Base-by-base conservation (phyloP, 257 asterid species). In the Solanum sitiens region DNA sequence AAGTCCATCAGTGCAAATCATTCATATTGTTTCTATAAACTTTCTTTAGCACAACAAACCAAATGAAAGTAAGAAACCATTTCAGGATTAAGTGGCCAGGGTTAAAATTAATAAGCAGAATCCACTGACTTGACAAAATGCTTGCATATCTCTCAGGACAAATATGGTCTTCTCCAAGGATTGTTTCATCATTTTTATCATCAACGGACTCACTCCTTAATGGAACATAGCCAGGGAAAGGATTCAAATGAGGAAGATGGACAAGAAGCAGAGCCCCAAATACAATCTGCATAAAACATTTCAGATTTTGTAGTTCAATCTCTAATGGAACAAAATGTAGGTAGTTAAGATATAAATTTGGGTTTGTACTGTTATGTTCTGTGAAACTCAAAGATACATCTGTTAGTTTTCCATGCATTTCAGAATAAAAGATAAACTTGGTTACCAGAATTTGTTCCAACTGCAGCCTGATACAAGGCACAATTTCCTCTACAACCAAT, bases 101-200 rank as follows among this genome's bases (percentile, higher is more conserved):
- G 67, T 9, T 47, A 27, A 80, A 45, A 80, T 18, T 47, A 47
- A 80, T 45, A 80, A 50, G 42, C 85, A 80, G 67, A 80, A 80
- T 21, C 68, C 61, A 87, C 96, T 90, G 91, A 96, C 99, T 87
- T 73, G 98, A 91, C 86, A 95, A 90, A 89, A 95, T 82, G 83
- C 85, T 94, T 88, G 94, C 95, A 88, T 47, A 39, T 92, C 98
- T 94, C 92, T 96, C 99, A 4, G 99, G 99, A 88, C 93, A 96
- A 90, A 94, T 88, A 80, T 91, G 91, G 90, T 95, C 98, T 73
- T 90, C 91, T 77, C 88, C 95, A n/a, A 86, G 92, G 88, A 91
- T 91, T 85, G 87, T 89, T 89, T 92, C 94, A 63, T 67, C 85
- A 83, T 89, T 88, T 89, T 89, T 84, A 77, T 88, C 93, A 86